phyloP scores from a whole-genome alignment of 2,329 filamentous ascomycete species.

The Rutstroemia sp. region DNA sequence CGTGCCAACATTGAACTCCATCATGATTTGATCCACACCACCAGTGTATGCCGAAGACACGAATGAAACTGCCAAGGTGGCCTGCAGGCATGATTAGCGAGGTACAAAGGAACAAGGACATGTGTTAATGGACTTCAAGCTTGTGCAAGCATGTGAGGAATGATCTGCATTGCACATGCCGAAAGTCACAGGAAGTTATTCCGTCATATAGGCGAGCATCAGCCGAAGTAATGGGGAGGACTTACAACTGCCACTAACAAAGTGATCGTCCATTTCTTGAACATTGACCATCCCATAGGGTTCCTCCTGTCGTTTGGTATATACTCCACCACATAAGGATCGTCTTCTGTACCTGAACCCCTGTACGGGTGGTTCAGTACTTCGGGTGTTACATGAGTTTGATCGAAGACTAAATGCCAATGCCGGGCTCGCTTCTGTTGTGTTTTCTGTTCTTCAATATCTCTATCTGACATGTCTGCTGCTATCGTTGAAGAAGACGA shows the following conservation, averaged over 20 bases:
- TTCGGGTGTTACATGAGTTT: slow-evolving; percentile 38
- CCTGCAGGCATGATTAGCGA: slow-evolving; percentile 43
- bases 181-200: background rate
- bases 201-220: background rate
- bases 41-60: slow-evolving; percentile 36
- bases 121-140: too few species aligned
- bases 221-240: slow-evolving; percentile 17
- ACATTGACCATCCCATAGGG: slow-evolving; percentile 30
- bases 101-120: background rate
- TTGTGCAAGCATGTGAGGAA: too few species aligned
- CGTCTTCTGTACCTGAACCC: slow-evolving; percentile 34
- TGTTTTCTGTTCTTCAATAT: slow-evolving; percentile 17
- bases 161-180: background rate
- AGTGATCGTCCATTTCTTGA: slow-evolving; percentile 36
- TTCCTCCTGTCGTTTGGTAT: slow-evolving; percentile 36
- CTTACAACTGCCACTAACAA: slow-evolving; percentile 34
- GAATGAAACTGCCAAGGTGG: slow-evolving; percentile 34
- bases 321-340: slow-evolving; percentile 37
- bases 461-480: slow-evolving; percentile 9
- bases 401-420: slow-evolving; percentile 38
- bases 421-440: slow-evolving; percentile 18
- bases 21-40: slow-evolving; percentile 31
- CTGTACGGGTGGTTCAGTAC: slow-evolving; percentile 35
- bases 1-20: slow-evolving; percentile 28
- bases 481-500: slow-evolving; percentile 12